Percentiles rank a stretch among this genome's conserved stretches.
phyloP scores from a whole-genome alignment of 352 stramenopile species.

The Phytophthora kernoviae region DNA sequence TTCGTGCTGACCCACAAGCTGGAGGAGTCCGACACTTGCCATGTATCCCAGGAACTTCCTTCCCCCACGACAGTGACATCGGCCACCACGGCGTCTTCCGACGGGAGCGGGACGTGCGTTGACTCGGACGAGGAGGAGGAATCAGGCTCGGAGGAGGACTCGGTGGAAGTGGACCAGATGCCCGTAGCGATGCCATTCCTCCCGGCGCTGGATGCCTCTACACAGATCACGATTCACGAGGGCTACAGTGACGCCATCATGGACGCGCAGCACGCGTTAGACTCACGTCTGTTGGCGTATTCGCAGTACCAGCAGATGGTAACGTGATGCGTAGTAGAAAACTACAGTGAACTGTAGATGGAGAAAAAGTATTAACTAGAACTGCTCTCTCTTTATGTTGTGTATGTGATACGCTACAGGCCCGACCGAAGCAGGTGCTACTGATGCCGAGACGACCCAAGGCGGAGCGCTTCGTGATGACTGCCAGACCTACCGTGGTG shows the following conservation, averaged over 20 bases:
- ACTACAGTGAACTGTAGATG: background rate
- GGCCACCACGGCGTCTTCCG: slow-evolving; percentile 32
- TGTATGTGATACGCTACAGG: slow-evolving; percentile 34
- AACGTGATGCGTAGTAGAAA: background rate
- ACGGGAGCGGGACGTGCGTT: too few species aligned
- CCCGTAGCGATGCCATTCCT: slow-evolving; percentile 67
- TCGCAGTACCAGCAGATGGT: slow-evolving; percentile 88
- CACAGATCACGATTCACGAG: slow-evolving; percentile 84
- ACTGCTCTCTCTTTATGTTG: background rate
- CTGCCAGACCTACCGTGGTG: slow-evolving; percentile 62
- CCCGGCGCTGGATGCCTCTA: slow-evolving; percentile 81
- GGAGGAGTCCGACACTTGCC: slow-evolving; percentile 28
- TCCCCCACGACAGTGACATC: slow-evolving; percentile 25
- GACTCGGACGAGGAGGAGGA: slow-evolving; percentile 21
- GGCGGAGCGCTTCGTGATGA: slow-evolving; percentile 57
- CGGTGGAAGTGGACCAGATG: slow-evolving; percentile 56
- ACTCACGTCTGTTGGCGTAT: slow-evolving; percentile 81
- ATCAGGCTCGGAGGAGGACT: slow-evolving; percentile 30
- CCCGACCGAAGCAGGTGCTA: slow-evolving; percentile 57
- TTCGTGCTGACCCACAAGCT: slow-evolving; percentile 58
- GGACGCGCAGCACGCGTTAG: slow-evolving; percentile 71
- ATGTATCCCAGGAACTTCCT: slow-evolving; percentile 33
- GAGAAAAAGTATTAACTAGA: background rate
- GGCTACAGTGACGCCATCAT: slow-evolving; percentile 81
- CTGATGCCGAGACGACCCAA: slow-evolving; percentile 65